These are phyloP conservation scores for Eucalyptus pauciflora DNA, from an alignment of 345 rosid species.

Conservation along the genomic window DNA sequence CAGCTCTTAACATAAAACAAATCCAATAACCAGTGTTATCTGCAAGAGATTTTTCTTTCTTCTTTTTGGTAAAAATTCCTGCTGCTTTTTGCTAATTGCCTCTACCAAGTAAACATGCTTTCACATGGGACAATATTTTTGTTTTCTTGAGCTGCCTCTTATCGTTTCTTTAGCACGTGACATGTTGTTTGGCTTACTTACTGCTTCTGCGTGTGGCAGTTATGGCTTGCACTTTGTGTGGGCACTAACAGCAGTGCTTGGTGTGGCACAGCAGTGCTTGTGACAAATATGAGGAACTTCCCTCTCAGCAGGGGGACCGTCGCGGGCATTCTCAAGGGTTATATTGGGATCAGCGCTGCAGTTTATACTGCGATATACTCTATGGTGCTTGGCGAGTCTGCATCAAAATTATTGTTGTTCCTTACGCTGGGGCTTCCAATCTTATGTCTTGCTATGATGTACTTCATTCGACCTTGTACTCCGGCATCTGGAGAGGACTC, in stretches of 20 bases:
- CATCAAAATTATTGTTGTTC: constrained; percentile 49
- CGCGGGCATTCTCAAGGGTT: constrained; percentile 83
- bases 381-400: constrained; percentile 41
- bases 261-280: constrained; percentile 82
- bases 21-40: not conserved
- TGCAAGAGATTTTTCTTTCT: not conserved
- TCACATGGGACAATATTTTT: not conserved
- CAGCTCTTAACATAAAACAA: not conserved
- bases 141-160: not conserved
- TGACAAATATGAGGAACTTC: constrained; percentile 92
- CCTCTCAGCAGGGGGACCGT: constrained; percentile 77
- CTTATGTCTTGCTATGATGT: constrained; percentile 55
- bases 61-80: not conserved
- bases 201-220: constrained; percentile 21
- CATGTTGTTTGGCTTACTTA: not conserved
- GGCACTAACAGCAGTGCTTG: constrained; percentile 80
- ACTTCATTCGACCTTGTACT: constrained; percentile 65
- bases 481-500: constrained; percentile 90
- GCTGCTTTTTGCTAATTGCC: not conserved
- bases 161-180: not conserved
- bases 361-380: constrained; percentile 69
- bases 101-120: not conserved
- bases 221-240: constrained; percentile 62
- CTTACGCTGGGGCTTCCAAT: constrained; percentile 72
- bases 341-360: constrained; percentile 70